phyloP scores from a whole-genome alignment of 2,329 filamentous ascomycete genomes.

The Trichoderma oligosporum region DNA sequence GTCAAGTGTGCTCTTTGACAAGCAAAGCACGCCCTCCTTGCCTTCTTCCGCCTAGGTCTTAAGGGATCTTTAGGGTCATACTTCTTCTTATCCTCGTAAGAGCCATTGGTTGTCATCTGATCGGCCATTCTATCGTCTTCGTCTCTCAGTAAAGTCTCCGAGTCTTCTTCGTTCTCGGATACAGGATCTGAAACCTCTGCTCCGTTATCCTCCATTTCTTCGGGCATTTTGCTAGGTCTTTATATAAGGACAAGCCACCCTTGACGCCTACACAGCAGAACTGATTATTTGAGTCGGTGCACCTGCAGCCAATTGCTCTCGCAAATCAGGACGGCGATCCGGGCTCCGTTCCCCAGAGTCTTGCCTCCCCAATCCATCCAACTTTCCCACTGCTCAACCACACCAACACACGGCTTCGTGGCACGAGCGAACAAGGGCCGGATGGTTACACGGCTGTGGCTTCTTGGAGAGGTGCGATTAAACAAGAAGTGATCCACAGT shows the following conservation, averaged over 20 bases:
- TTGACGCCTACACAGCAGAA: constrained; percentile 27
- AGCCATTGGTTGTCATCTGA: constrained; percentile 44
- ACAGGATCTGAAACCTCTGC: constrained; percentile 55
- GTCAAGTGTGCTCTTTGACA: constrained; percentile 97
- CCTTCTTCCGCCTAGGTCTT: constrained; percentile 90
- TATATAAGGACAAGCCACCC: constrained; percentile 37
- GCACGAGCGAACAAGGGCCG: constrained; percentile 30
- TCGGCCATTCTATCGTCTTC: constrained; percentile 53
- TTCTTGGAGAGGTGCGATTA: constrained; percentile 31
- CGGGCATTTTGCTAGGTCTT: constrained; percentile 53
- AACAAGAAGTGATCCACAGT: constrained; percentile 17
- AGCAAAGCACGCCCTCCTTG: constrained; percentile 88
- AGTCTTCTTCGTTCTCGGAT: constrained; percentile 59
- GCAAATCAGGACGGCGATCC: constrained; percentile 33
- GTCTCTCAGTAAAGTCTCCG: constrained; percentile 44
- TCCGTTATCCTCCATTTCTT: constrained; percentile 50
- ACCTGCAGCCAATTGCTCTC: constrained; percentile 16
- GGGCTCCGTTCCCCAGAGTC: constrained; percentile 30
- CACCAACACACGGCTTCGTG: constrained; percentile 32
- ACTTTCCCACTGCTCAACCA: constrained; percentile 32
- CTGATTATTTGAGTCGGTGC: constrained; percentile 13
- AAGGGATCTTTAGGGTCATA: constrained; percentile 83
- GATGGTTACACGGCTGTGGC: constrained; percentile 28
- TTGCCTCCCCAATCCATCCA: constrained; percentile 28
- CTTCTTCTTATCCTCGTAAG: constrained; percentile 60